Base-by-base conservation (phyloP, 2,329 filamentous ascomycete genomes). In the Xylariales sp. region DNA sequence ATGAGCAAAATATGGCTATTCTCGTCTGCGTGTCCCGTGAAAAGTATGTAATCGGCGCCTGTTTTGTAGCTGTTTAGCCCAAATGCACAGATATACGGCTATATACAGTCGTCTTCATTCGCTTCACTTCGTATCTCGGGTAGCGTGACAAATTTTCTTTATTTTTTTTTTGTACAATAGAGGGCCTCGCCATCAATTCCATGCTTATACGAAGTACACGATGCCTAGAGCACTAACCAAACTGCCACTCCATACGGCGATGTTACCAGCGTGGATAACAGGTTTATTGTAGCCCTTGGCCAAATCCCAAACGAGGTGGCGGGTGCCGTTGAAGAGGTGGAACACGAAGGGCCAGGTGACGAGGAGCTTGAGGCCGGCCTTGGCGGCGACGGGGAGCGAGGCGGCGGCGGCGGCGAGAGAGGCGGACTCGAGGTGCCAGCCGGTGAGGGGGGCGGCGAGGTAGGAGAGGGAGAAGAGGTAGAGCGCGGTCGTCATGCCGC, bases 391-490 rank as follows among this genome's bases (percentile, higher is more conserved):
- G 23, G 91, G 87, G 32, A 91, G 79, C 4, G 82, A 82, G 30
- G 85, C 88, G 43, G 89, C 87, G 55, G 89, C 82, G 32, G 88
- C 86, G 34, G 88, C 90, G 8, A 92, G 76, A 54, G 88, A 84
- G 59, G 84, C 82, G 65, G 82, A 85, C 84, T 89, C 87, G 67
- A 89, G 77, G 81, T 89, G 87, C 81, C 84, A 85, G 73, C 87
- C 94, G 62, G 93, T 81, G 50, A 91, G 81, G 5, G 94, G 94
- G 0, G 93, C 90, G 72, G 87, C 87, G 69, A 97, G 90, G 86
- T 97, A 97, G 62, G 91, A 88, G 72, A 89, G 81, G 71, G 91
- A 90, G 84, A 93, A 97, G 79, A 89, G 81, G 86, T 97, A 97
- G 71, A 97, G 86, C 57, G 84, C 82, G 71, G 91, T 92, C 68